These are phyloP conservation scores for Paraurostyla sp. DNA, from an alignment of 73 alveolate species.

Conservation along the genomic window DNA sequence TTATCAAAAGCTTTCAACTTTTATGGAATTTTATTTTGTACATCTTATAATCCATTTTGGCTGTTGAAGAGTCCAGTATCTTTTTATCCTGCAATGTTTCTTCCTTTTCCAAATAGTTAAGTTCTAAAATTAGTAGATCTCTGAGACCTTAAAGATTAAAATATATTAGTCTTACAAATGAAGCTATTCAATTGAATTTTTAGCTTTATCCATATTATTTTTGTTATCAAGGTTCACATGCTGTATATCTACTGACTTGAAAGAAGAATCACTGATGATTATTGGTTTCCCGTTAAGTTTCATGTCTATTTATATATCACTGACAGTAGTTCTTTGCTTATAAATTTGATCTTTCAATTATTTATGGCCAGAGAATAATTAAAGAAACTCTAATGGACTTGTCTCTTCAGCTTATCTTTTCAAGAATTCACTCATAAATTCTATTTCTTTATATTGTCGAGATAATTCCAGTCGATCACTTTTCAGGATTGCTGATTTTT, in stretches of 20 bases:
- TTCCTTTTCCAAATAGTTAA: conserved; percentile 29
- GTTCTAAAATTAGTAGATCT: conserved; percentile 28
- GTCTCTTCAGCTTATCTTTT: conserved; percentile 53
- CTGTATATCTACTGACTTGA: conserved; percentile 47
- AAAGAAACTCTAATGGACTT: conserved; percentile 29
- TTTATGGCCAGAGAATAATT: conserved; percentile 49
- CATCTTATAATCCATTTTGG: conserved; percentile 6
- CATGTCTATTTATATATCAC: conserved; percentile 39
- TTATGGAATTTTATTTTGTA: neutral
- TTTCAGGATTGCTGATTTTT: conserved; percentile 50
- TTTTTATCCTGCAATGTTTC: conserved; percentile 10
- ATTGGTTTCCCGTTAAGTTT: conserved; percentile 49
- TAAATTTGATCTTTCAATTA: neutral
- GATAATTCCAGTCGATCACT: conserved; percentile 29
- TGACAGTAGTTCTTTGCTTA: conserved; percentile 28
- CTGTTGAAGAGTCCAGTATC: conserved; percentile 30
- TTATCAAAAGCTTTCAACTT: neutral
- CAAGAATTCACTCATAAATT: conserved; percentile 34
- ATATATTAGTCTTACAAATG: neutral
- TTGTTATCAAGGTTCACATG: conserved; percentile 17
- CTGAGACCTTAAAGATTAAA: neutral
- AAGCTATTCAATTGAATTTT: conserved; percentile 23
- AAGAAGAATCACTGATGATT: neutral
- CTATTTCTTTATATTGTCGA: conserved; percentile 36
- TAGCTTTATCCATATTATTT: conserved; percentile 22